Evolutionary conservation across 768 basidiomycete species (phyloP), one percentile per base, ranked within the genome.

Genomic region (Pleurotus giganteus): DNA sequence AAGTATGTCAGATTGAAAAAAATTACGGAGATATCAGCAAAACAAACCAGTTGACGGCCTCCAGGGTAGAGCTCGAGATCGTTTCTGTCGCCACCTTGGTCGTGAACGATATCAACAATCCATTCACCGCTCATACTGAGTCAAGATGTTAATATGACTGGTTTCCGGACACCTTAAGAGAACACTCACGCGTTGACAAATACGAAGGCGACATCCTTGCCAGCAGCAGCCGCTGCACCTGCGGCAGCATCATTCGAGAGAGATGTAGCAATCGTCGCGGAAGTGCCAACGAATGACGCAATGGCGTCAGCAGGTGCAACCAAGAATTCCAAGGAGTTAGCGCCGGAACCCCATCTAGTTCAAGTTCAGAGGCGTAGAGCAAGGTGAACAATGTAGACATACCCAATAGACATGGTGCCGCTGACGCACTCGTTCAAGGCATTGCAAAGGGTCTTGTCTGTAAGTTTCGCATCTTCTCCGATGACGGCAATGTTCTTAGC

Each of bases 261-360:
- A 85, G 86, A 92, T 1, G 78, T 81, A 17, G 92, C 71, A 17
- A 72, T 77, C 0, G 88, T 87, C 13, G 80, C 78, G 63, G 89
- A 86, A 28, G 78, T 61, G n/a, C 80, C 74, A 1, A 91, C 89
- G 39, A 86, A 82, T 5, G 68, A 64, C 64, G 94, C 88, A 60
- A 97, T 86, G 3, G 91, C 92, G 65, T 91, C 85, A 44, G 89
- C 75, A 1, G 94, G 49, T 23, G 92, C 84, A 85, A 54, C 49
- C 19, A 49, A 36, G 27, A 5, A 36, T 13, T 47, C 39, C 21
- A 53, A 6, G 17, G 49, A 50, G 31, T 50, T 50, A 17, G 49
- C 49, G 9, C 49, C 49, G 6, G 49, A 50, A 24, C 49, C 49
- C 49, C 49, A 50, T 9, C 49, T 50, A 50, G 12, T 17, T 27